Evolutionary conservation across 2,329 filamentous ascomycete species (phyloP).

Genomic region (Hysterium pulicare): DNA sequence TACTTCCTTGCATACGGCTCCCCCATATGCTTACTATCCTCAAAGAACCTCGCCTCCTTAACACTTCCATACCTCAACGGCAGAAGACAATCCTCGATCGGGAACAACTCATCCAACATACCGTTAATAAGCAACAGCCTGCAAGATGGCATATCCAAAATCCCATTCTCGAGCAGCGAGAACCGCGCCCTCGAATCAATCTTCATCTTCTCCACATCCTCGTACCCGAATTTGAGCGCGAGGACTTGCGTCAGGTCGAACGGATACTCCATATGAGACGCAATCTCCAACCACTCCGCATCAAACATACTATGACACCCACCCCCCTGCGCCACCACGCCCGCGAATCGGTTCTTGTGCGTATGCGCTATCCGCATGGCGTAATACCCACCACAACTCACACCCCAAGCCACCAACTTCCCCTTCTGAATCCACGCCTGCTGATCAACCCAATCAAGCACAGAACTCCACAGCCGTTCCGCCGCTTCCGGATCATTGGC

Average conservation of each 20-base stretch:
- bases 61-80: constrained; percentile 47
- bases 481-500: constrained; percentile 43
- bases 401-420: constrained; percentile 49
- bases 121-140: constrained; percentile 52
- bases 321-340: constrained; percentile 49
- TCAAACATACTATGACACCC: constrained; percentile 55
- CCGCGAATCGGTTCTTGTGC: constrained; percentile 46
- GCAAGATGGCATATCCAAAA: constrained; percentile 46
- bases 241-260: constrained; percentile 49
- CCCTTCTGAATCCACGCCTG: constrained; percentile 45
- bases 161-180: constrained; percentile 50
- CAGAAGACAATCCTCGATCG: constrained; percentile 53
- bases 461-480: constrained; percentile 48
- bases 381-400: constrained; percentile 54
- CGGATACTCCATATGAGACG: constrained; percentile 52
- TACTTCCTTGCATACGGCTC: constrained; percentile 37
- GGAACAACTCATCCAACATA: constrained; percentile 55
- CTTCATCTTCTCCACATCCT: constrained; percentile 37
- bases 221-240: constrained; percentile 40
- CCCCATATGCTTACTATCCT: constrained; percentile 43
- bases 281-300: constrained; percentile 48
- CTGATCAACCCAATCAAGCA: constrained; percentile 49
- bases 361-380: constrained; percentile 53
- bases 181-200: constrained; percentile 45
- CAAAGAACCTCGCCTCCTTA: constrained; percentile 45